Conservation (phyloP, 306 rosid genomes). For the Rosa multiflora region DNA sequence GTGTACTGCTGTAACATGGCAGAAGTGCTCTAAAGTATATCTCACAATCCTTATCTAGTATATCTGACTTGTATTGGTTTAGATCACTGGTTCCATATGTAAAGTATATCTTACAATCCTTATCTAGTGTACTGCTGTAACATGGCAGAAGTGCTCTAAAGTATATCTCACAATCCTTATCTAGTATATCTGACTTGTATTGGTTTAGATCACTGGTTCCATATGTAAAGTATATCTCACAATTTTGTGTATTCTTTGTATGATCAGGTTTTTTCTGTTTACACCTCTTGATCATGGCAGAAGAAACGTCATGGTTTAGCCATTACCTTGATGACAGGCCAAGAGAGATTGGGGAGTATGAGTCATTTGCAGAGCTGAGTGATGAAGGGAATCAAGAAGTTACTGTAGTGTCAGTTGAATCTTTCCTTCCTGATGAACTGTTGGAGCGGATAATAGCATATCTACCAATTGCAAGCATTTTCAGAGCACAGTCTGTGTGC, state of each 20-base stretch:
- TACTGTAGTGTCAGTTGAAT: slow-evolving; percentile 49
- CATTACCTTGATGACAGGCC: slow-evolving; percentile 45
- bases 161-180: slow-evolving; percentile 12
- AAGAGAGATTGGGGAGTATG: slow-evolving; percentile 43
- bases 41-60: slow-evolving; percentile 12
- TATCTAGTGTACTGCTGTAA: slow-evolving; percentile 16
- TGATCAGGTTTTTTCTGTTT: slow-evolving; percentile 34
- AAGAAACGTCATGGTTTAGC: slow-evolving; percentile 75
- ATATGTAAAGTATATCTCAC: slow-evolving; percentile 6
- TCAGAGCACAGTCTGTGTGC: slow-evolving; percentile 78
- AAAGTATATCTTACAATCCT: slow-evolving; percentile 4
- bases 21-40: slow-evolving; percentile 18
- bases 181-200: slow-evolving; percentile 9
- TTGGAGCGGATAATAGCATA: slow-evolving; percentile 80
- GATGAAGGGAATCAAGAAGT: slow-evolving; percentile 65
- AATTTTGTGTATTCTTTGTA: neutral
- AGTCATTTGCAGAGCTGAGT: slow-evolving; percentile 50
- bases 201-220: slow-evolving; percentile 9
- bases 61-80: slow-evolving; percentile 4
- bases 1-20: slow-evolving; percentile 10
- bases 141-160: no score
- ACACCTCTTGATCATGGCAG: slow-evolving; percentile 54
- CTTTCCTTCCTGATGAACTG: slow-evolving; percentile 76
- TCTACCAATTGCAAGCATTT: slow-evolving; percentile 84
- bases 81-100: slow-evolving; percentile 12